Conservation (phyloP, 306 rosid genomes). For the Fagus sylvatica region DNA sequence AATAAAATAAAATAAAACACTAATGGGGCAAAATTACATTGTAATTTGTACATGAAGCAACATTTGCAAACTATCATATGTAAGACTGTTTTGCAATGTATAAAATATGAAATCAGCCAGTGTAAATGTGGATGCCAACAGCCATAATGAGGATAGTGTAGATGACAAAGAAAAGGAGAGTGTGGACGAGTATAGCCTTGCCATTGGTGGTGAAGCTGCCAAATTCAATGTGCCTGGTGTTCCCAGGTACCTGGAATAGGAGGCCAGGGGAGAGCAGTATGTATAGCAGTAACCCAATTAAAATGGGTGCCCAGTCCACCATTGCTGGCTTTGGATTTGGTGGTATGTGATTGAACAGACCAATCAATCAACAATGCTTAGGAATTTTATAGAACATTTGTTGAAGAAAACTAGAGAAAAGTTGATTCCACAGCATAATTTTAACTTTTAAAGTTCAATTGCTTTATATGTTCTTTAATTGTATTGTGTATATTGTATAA, state of each 20-base stretch:
- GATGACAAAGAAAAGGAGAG: slow-evolving; percentile 45
- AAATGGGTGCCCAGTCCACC: slow-evolving; percentile 62
- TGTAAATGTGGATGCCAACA: slow-evolving; percentile 40
- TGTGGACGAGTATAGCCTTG: slow-evolving; percentile 48
- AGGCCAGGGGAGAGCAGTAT: slow-evolving; percentile 60
- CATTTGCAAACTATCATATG: no score
- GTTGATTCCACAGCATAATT: neutral
- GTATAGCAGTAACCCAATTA: slow-evolving; percentile 47
- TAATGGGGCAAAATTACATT: neutral
- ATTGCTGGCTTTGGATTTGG: slow-evolving; percentile 9
- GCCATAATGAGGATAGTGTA: slow-evolving; percentile 60
- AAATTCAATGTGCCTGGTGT: slow-evolving; percentile 38
- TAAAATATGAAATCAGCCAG: slow-evolving; percentile 17
- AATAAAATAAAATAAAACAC: neutral
- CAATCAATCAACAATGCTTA: neutral
- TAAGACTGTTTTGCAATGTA: neutral
- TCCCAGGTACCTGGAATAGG: slow-evolving; percentile 56
- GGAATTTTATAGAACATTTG: neutral
- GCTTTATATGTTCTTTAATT: neutral
- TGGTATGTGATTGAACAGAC: neutral
- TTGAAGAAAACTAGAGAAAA: neutral
- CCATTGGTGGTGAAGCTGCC: slow-evolving; percentile 54
- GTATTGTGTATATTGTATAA: neutral
- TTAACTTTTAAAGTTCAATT: neutral
- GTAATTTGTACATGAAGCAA: neutral